Conservation (phyloP, 306 rosid species). For the Fragaria nilgerrensis region DNA sequence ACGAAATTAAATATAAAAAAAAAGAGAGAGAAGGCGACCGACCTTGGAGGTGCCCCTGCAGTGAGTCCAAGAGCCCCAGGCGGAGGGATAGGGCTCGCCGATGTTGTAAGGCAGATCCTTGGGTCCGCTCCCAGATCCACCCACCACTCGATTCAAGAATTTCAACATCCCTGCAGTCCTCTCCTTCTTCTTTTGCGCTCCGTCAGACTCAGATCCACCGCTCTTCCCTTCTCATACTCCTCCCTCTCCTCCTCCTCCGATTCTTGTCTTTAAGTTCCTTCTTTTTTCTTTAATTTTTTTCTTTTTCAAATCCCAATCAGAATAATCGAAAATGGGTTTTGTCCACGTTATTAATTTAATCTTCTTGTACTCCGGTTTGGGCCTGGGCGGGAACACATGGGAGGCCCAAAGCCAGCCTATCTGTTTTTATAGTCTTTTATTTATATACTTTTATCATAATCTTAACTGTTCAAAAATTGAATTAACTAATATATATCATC, state of each 20-base stretch:
- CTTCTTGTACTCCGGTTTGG: background rate
- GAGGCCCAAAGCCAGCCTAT: background rate
- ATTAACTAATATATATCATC: no score
- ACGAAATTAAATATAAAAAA: background rate
- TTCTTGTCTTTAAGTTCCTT: background rate
- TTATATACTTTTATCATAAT: no score
- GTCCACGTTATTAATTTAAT: background rate
- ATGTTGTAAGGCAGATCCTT: constrained; percentile 93
- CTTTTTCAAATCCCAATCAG: background rate
- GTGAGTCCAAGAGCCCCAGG: constrained; percentile 99
- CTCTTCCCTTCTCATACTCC: background rate
- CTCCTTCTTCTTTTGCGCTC: background rate
- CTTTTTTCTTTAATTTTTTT: background rate
- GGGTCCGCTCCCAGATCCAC: constrained; percentile 86
- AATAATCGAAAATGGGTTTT: background rate
- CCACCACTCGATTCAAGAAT: constrained; percentile 89
- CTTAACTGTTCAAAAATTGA: no score
- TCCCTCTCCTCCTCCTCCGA: background rate
- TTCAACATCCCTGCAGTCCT: constrained; percentile 50
- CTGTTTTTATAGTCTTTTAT: no score
- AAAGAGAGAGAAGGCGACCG: background rate
- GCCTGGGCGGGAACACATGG: background rate
- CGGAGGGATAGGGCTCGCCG: constrained; percentile 79
- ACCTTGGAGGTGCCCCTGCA: constrained; percentile 89
- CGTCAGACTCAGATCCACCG: background rate